phyloP scores from a whole-genome alignment of 176 grass and related monocot species.

The Juncus inflexus region DNA sequence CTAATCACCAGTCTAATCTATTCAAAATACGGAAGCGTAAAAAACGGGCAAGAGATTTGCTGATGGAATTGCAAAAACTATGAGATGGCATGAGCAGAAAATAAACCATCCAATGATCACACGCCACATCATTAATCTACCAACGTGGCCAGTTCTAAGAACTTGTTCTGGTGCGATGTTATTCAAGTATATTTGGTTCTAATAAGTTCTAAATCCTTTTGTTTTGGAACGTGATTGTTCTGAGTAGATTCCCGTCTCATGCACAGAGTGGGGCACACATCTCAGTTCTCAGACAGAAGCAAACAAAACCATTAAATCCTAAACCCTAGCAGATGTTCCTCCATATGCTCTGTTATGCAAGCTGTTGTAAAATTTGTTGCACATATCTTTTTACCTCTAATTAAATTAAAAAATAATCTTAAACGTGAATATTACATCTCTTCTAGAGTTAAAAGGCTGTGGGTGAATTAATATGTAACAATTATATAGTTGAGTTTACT shows the following conservation, averaged over 20 bases:
- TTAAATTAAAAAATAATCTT: too few species aligned
- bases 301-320: slow-evolving; percentile 37
- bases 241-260: slow-evolving; percentile 35
- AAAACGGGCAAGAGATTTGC: slow-evolving; percentile 27
- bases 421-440: too few species aligned
- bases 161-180: neutral
- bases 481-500: too few species aligned
- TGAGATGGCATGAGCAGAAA: too few species aligned
- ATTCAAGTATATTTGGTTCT: neutral
- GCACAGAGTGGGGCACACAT: neutral
- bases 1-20: slow-evolving; percentile 30
- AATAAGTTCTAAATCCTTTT: neutral
- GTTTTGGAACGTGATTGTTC: slow-evolving; percentile 33
- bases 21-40: slow-evolving; percentile 15
- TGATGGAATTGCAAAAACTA: neutral
- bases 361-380: too few species aligned
- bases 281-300: slow-evolving; percentile 32
- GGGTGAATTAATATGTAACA: too few species aligned
- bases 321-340: slow-evolving; percentile 26
- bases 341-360: slow-evolving; percentile 14
- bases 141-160: neutral
- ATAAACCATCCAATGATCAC: too few species aligned
- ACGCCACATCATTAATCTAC: too few species aligned
- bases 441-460: too few species aligned
- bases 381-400: too few species aligned